Evolutionary conservation across 805 yeast species (phyloP), one percentile per base, ranked within the genome.

Genomic region (Ogataea corticis): DNA sequence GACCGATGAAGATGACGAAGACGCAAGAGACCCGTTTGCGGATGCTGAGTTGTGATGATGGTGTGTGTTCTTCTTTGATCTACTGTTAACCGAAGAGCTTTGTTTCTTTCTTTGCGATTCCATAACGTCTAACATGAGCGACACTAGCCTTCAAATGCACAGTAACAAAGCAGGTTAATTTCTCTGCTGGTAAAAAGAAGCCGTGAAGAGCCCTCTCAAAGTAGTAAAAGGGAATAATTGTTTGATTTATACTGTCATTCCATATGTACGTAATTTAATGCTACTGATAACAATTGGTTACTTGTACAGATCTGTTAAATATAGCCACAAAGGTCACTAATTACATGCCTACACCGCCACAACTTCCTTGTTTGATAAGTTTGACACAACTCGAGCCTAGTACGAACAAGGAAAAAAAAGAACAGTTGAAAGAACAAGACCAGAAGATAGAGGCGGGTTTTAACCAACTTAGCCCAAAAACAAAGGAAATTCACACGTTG

Each of bases 51-150:
- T 7, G 23, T 18, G 15, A 16, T 33, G 33, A 16, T 33, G 44
- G 19, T 41, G 39, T 7, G 40, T 16, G 15, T 27, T 37, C 16
- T 37, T 37, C 14, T 37, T 37, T 7, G 40, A 27, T 37, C 40
- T 37, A 13, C 28, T 23, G 25, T 37, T 41, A 38, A 17, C 38
- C 9, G 41, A 9, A 3, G 39, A 18, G 13, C 33, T 16, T 33
- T 33, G 33, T n/a, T 41, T 41, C 28, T 36, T 48, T 30, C 40
- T 37, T 12, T 37, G 40, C 11, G 43, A 40, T 16, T 33, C 40
- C 40, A 37, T 28, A 23, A 37, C 40, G 32, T 25, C 40, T 27
- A 37, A 10, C 40, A 37, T 37, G 15, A 27, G 33, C 14, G 25
- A 33, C 36, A 33, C 17, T 21, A 21, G 25, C 25, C 25, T 21